Percentiles rank a stretch among this genome's conserved stretches.
phyloP scores from a whole-genome alignment of 768 basidiomycete genomes.

The Austroboletus eburneus region DNA sequence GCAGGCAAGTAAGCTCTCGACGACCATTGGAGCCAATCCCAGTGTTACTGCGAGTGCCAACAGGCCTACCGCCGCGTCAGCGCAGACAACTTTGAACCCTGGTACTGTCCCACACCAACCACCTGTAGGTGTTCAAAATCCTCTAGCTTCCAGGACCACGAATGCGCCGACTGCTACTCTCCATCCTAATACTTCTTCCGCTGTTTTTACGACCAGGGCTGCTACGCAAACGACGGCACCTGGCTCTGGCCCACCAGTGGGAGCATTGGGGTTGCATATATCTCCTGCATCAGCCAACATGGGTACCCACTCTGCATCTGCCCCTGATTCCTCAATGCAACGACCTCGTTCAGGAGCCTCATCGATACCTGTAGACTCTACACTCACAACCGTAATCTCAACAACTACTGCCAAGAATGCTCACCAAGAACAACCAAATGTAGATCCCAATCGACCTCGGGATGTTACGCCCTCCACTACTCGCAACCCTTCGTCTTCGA shows the following conservation, averaged over 20 bases:
- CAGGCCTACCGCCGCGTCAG: slow-evolving; percentile 6
- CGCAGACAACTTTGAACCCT: slow-evolving; percentile 7
- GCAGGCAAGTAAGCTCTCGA: slow-evolving; percentile 17
- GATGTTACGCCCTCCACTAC: slow-evolving; percentile 13
- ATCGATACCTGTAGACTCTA: slow-evolving; percentile 13
- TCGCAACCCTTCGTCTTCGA: slow-evolving; percentile 18
- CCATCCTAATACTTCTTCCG: slow-evolving; percentile 1
- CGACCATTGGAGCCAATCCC: slow-evolving; percentile 1
- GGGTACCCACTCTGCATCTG: slow-evolving; percentile 9
- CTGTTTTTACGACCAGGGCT: slow-evolving; percentile 9
- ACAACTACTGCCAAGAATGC: slow-evolving; percentile 14
- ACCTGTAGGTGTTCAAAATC: slow-evolving; percentile 3
- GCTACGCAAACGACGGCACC: neutral
- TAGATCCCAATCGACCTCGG: slow-evolving; percentile 23
- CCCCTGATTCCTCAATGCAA: slow-evolving; percentile 17
- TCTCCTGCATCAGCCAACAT: slow-evolving; percentile 1
- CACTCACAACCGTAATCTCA: slow-evolving; percentile 8
- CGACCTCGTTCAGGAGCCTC: slow-evolving; percentile 18
- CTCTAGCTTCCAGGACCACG: slow-evolving; percentile 8
- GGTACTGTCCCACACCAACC: slow-evolving; percentile 1
- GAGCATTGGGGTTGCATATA: slow-evolving; percentile 9
- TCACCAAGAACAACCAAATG: slow-evolving; percentile 17
- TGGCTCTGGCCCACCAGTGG: slow-evolving; percentile 2
- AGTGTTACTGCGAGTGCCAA: neutral
- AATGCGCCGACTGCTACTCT: slow-evolving; percentile 4